Base-by-base conservation (phyloP, 192 early-diverging fungal species). In the Entomortierella parvispora region DNA sequence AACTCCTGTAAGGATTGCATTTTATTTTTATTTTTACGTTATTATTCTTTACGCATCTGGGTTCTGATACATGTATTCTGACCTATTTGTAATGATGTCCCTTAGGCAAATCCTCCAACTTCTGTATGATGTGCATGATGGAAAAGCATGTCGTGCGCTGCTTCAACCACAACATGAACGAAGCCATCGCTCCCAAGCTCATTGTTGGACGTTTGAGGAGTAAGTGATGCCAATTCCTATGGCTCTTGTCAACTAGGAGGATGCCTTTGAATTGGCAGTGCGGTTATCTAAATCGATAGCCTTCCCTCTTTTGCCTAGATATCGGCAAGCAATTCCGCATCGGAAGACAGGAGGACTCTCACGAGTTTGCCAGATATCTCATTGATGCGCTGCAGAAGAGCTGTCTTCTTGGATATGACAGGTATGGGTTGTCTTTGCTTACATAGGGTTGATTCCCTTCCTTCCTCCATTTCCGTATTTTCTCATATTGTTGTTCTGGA, bases 291-390 rank as follows among this genome's bases (percentile, higher is more conserved):
- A 28, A 9, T 61, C 26, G 20, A 29, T 44, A 45, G 32, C 26
- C 25, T 20, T 51, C 23, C 29, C 44, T 2, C 28, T 46, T 29
- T 63, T 20, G 12, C 1, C n/a, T 74, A 86, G 84, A 83, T 55
- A 88, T 97, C 18, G 91, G 92, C 45, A 90, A 88, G 66, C 90
- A 92, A 44, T 87, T 97, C 79, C 82, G 88, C 18, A 65, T 92
- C 4, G 93, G 93, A 12, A 80, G 91, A 22, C 95, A 97, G 72
- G 95, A 96, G 58, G 95, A 97, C 62, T 87, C 95, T 11, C 94
- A 97, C 67, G 95, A 97, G 79, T 96, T 96, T 65, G 81, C 94
- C 32, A 82, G 92, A 29, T 57, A 63, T 32, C 31, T 71, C 11
- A 50, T 71, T n/a, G 69, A 71, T 23, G 69, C 61, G 2, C 44